These are phyloP conservation scores for Rhizopus arrhizus DNA, from an alignment of 371 early-diverging fungal genomes.

Conservation along the genomic window DNA sequence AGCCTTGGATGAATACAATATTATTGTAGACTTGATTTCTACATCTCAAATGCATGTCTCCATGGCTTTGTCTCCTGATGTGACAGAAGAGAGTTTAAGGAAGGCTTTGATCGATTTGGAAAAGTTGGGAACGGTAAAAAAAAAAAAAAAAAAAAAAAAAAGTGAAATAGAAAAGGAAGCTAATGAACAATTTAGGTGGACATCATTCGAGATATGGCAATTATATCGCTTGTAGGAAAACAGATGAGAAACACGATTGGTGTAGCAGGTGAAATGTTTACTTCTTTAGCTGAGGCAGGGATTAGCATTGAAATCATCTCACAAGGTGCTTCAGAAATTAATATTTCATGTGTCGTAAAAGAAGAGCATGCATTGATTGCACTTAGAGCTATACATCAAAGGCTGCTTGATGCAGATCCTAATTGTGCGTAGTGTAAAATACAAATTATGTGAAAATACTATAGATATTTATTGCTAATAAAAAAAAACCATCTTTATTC, in stretches of 20 bases:
- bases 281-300: slow-evolving; percentile 80
- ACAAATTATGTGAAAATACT: too few species aligned
- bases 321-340: slow-evolving; percentile 96
- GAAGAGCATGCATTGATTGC: slow-evolving; percentile 71
- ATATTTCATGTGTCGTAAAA: slow-evolving; percentile 94
- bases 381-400: slow-evolving; percentile 87
- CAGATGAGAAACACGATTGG: slow-evolving; percentile 96
- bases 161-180: slow-evolving; percentile 33
- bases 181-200: slow-evolving; percentile 49
- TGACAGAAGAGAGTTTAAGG: slow-evolving; percentile 63
- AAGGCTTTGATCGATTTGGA: slow-evolving; percentile 68
- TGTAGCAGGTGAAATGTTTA: slow-evolving; percentile 92
- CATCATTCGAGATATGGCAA: slow-evolving; percentile 83
- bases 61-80: slow-evolving; percentile 84
- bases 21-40: slow-evolving; percentile 94
- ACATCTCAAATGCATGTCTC: slow-evolving; percentile 96
- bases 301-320: slow-evolving; percentile 98
- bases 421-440: background rate
- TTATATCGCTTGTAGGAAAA: slow-evolving; percentile 93
- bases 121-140: slow-evolving; percentile 65
- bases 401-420: slow-evolving; percentile 49
- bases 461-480: background rate
- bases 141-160: slow-evolving; percentile 24
- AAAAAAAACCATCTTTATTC: background rate
- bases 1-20: slow-evolving; percentile 81